Base-by-base conservation (phyloP, 1,284 basidiomycete genomes). In the Trichosporon ovoides region DNA sequence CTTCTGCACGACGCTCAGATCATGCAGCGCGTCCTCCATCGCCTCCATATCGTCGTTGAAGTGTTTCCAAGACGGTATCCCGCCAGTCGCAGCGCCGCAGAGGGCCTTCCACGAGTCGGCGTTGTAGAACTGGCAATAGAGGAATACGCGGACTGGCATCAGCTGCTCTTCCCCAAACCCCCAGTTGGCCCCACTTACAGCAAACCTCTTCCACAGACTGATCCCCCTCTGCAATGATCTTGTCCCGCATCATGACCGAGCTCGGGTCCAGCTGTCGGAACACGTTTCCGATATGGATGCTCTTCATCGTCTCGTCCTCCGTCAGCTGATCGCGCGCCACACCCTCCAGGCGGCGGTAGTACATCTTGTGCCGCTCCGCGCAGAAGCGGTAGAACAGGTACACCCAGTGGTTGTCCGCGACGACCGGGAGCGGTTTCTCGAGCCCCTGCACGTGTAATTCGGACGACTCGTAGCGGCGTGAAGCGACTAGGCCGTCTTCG, bases 371-470 rank as follows among this genome's bases (percentile, higher is more conserved):
- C 22, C 68, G 55, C 46, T 71, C 69, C 10, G 63, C 67, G 59
- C 68, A 69, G 60, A 71, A 71, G 3, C 69, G 66, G 54, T 63
- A 71, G 58, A 68, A 71, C 16, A 68, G 51, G 58, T 66, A 68
- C 2, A 63, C 50, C 63, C 61, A 71, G 38, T 66, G 52, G 56
- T 66, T 63, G 28, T 64, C 52, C 7, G 67, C 57, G 13, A 48
- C 22, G 6, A 48, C 43, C 22, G 22, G 22, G 2, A 48, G 22
- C 10, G 43, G 43, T 7, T 48, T 31, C 43, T 28, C 24, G 24
- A 48, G 28, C 14, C 43, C 43, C n/a, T 48, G 43, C 43, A 48
- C 43, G 24, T 48, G 24, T 2, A 48, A 14, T 3, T 28, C 4
- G 6, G 43, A 48, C 18, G n/a, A 28, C 22, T 48, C 43, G 43